Conservation (phyloP, 495 filamentous ascomycete genomes). For the Aspergillus wentii region DNA sequence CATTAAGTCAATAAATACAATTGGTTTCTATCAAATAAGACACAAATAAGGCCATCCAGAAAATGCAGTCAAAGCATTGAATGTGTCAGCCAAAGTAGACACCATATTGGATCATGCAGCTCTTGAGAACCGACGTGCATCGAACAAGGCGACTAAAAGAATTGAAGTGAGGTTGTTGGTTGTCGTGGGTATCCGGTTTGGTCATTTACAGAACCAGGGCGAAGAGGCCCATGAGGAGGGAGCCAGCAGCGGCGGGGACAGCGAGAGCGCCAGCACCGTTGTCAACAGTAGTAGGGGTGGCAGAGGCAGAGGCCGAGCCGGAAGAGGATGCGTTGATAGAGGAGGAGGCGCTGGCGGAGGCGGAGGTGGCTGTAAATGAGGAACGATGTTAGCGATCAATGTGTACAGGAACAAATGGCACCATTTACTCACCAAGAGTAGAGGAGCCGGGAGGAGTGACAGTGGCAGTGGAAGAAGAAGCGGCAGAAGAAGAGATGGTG, state of each 20-base stretch:
- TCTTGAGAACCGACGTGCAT: too few relatives aligned
- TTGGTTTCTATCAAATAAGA: too few relatives aligned
- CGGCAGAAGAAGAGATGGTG: conserved; percentile 1
- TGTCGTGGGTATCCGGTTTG: too few relatives aligned
- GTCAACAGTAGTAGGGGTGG: conserved; percentile 3
- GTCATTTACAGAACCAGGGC: conserved; percentile 12
- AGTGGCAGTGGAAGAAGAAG: conserved; percentile 4
- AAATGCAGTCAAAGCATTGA: too few relatives aligned
- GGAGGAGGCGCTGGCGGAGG: background rate
- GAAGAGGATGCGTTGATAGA: too few relatives aligned
- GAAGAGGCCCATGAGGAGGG: conserved; percentile 12
- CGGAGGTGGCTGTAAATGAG: background rate
- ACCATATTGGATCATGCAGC: too few relatives aligned
- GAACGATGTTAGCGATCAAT: conserved; percentile 1
- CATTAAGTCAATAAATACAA: too few relatives aligned
- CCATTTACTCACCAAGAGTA: conserved; percentile 3
- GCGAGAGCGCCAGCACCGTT: conserved; percentile 8
- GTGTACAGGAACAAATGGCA: background rate
- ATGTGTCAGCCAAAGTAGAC: too few relatives aligned
- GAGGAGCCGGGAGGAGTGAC: conserved; percentile 2
- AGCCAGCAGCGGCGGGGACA: conserved; percentile 21
- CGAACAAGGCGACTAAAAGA: too few relatives aligned
- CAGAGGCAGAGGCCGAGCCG: conserved; percentile 5
- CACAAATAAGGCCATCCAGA: too few relatives aligned
- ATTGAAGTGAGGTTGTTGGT: too few relatives aligned